phyloP scores from a whole-genome alignment of 2,329 filamentous ascomycete genomes.

The Blastomyces gilchristii region DNA sequence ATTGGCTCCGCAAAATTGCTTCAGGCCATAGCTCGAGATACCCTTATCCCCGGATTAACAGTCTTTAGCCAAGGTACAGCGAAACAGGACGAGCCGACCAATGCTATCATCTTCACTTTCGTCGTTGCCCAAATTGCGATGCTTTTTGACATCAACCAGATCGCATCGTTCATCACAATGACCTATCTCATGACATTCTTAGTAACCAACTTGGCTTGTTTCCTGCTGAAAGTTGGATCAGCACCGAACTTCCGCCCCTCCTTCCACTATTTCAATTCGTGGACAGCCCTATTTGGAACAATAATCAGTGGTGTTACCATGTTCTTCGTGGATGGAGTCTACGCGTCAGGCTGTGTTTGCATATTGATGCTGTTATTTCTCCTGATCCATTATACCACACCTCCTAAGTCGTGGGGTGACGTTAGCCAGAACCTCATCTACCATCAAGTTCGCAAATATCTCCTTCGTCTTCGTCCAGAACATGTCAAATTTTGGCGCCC shows the following conservation, averaged over 20 bases:
- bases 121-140: conserved; percentile 66
- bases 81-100: conserved; percentile 61
- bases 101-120: conserved; percentile 68
- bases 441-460: conserved; percentile 76
- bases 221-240: conserved; percentile 74
- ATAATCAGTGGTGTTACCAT: conserved; percentile 69
- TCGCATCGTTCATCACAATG: conserved; percentile 84
- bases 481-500: conserved; percentile 93
- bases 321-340: conserved; percentile 81
- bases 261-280: conserved; percentile 82
- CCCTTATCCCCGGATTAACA: conserved; percentile 63
- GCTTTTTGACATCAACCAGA: conserved; percentile 75
- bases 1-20: conserved; percentile 77
- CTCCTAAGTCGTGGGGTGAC: conserved; percentile 82
- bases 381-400: conserved; percentile 73
- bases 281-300: conserved; percentile 65
- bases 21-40: conserved; percentile 71
- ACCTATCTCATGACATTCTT: conserved; percentile 88
- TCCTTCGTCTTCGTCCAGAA: conserved; percentile 71
- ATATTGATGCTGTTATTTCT: conserved; percentile 68
- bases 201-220: conserved; percentile 78
- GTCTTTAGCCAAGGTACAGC: conserved; percentile 65
- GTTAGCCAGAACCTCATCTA: conserved; percentile 85
- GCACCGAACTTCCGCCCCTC: conserved; percentile 82
- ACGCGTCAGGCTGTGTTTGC: conserved; percentile 64